Base-by-base conservation (phyloP, 2,329 filamentous ascomycete species). In the Aspergillus sp. region DNA sequence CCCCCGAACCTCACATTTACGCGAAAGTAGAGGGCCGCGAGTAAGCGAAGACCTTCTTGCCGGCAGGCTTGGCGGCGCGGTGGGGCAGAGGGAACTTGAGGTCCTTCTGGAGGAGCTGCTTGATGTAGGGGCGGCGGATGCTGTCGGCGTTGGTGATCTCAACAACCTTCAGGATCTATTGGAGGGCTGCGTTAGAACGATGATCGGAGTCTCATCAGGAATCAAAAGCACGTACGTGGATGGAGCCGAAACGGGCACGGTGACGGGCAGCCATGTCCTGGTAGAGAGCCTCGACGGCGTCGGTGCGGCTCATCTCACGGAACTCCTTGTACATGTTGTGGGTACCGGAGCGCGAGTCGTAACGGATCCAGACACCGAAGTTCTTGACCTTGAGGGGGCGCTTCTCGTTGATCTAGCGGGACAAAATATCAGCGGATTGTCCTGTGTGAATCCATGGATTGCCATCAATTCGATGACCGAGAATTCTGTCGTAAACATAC, bases 301-400 rank as follows among this genome's bases (percentile, higher is more conserved):
- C 94, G 77, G 90, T 91, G 82, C 95, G 88, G 80, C 91, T 94
- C 87, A 98, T 91, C 87, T 98, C 95, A 80, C 95, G 91, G 90
- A 97, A 98, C 90, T 99, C 95, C 90, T 98, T 98, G 92, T 99
- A 99, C 95, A 99, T 99, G 90, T 99, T 99, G 92, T 99, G 95
- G 76, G 95, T 99, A 76, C 95, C 95, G 75, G 95, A 98, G 83
- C 95, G 94, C 66, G 96, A 99, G 85, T 99, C 94, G 86, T 99
- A 99, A 80, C 96, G 93, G 85, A 99, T 90, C 96, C 96, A 99
- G 88, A 99, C 89, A 81, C 95, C 95, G 81, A 99, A 98, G 91
- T 97, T 99, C 92, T 99, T 99, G 88, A 99, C 93, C 87, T 96
- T 97, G 78, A 93, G 86, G 76, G 95, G 95, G 82, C 92, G 92